Evolutionary conservation across 2,329 filamentous ascomycete species (phyloP), one percentile per base, ranked within the genome.

Genomic region (Tricladium varicosporioides): DNA sequence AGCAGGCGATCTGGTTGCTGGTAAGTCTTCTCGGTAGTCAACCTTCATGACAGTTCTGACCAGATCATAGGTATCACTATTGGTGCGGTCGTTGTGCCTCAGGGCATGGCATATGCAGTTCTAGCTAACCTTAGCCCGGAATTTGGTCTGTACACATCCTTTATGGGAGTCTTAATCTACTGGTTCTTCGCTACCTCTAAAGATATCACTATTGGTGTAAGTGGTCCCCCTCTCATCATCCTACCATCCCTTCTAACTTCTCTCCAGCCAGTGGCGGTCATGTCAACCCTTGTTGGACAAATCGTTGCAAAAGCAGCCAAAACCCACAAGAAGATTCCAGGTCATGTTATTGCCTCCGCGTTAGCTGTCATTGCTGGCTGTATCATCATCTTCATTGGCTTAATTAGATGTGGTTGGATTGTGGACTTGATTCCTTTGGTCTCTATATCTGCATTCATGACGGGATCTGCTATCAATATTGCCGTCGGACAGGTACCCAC

Each of bases 141-240:
- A 70, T 97, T 87, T 68, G 93, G 93, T 52, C 81, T 97, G 0
- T 96, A 96, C 74, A 94, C 93, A 0, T 97, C 93, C 0, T 97
- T 99, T 70, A 94, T 97, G 82, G 94, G 93, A 51, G 92, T 96
- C 14, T 73, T 96, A 61, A 80, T 96, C 60, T 99, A 99, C 75
- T 97, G 93, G 93, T 89, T 97, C 70, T 97, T 97, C 69, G 94
- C 92, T 33, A 99, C 94, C 0, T 97, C 93, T 13, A 99, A 97
- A 71, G 93, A 99, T 73, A 97, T 99, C 69, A 97, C 93, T 9
- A 97, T 97, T 56, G 93, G 93, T 14, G 88, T 90, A 79, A 75
- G 86, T 81, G 63, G 22, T 32, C 3, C 18, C 31, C 18, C 44
- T 16, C 31, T 15, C 18, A 31, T 16, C 13, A 40, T 36, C 15